Conservation (phyloP, 1,284 basidiomycete species). For the Melampsora americana region DNA sequence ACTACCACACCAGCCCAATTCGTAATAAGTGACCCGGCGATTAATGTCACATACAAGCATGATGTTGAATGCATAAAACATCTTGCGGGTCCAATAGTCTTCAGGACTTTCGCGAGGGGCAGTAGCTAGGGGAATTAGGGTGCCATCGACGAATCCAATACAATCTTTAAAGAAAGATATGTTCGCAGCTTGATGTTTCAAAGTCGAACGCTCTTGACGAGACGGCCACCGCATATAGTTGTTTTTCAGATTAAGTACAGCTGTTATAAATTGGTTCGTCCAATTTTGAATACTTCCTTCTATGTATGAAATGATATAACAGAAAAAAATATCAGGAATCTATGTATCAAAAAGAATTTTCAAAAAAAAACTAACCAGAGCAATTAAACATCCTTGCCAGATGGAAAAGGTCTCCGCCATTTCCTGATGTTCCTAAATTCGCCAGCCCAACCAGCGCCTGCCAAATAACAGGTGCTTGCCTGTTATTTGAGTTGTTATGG, state of each 20-base stretch:
- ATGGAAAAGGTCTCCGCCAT: conserved; percentile 1
- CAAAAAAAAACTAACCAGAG: background rate
- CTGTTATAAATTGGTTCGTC: no score
- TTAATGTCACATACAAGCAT: no score
- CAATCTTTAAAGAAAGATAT: no score
- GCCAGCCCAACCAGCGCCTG: conserved; percentile 8
- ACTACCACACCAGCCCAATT: no score
- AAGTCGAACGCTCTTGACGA: no score
- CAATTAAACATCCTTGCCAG: conserved; percentile 6
- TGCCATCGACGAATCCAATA: no score
- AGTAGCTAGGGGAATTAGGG: no score
- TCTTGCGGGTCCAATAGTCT: conserved; percentile 5
- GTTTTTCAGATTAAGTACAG: background rate
- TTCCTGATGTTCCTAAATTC: background rate
- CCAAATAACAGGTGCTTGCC: background rate
- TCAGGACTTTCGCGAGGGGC: background rate
- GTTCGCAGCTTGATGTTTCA: background rate
- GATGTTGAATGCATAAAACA: background rate
- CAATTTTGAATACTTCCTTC: background rate
- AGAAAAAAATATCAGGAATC: no score
- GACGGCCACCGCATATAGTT: background rate
- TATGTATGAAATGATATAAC: no score
- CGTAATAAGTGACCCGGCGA: no score
- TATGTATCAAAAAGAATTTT: no score
- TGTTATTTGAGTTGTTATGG: conserved; percentile 1